These are phyloP conservation scores for Whalleya microplaca DNA, from an alignment of 2,329 filamentous ascomycete genomes.

Conservation along the genomic window DNA sequence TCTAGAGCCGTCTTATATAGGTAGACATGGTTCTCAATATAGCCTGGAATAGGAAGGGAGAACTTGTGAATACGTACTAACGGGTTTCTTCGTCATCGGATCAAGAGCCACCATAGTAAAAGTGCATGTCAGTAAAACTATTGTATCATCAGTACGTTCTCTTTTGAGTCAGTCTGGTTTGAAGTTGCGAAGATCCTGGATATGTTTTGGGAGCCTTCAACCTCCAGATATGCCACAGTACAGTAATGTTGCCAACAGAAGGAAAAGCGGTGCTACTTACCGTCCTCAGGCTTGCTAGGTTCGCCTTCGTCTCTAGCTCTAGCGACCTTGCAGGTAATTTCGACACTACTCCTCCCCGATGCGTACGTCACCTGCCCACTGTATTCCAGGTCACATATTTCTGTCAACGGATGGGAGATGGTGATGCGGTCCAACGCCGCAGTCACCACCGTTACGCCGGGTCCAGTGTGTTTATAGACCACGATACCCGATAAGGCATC, in stretches of 20 bases:
- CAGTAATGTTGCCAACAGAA: no score
- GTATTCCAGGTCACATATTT: conserved; percentile 78
- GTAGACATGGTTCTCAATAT: background rate
- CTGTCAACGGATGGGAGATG: conserved; percentile 71
- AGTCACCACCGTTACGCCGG: conserved; percentile 56
- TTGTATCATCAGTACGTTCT: background rate
- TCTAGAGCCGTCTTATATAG: background rate
- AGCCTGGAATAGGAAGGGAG: background rate
- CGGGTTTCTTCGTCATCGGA: conserved; percentile 66
- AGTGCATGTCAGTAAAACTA: conserved; percentile 50
- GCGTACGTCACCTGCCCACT: conserved; percentile 68
- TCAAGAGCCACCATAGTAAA: conserved; percentile 80
- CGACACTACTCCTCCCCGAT: conserved; percentile 72
- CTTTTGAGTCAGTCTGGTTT: background rate
- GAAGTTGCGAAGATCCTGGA: background rate
- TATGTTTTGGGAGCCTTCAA: background rate
- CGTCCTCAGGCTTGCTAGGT: conserved; percentile 47
- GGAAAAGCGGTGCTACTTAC: background rate
- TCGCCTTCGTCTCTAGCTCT: conserved; percentile 66
- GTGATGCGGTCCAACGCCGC: conserved; percentile 55
- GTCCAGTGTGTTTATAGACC: conserved; percentile 69
- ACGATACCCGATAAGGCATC: conserved; percentile 78
- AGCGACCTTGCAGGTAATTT: conserved; percentile 74
- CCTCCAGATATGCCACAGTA: background rate
- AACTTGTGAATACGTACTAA: conserved; percentile 39